phyloP scores from a whole-genome alignment of 805 yeast genomes.

The Sporopachydermia quercuum region DNA sequence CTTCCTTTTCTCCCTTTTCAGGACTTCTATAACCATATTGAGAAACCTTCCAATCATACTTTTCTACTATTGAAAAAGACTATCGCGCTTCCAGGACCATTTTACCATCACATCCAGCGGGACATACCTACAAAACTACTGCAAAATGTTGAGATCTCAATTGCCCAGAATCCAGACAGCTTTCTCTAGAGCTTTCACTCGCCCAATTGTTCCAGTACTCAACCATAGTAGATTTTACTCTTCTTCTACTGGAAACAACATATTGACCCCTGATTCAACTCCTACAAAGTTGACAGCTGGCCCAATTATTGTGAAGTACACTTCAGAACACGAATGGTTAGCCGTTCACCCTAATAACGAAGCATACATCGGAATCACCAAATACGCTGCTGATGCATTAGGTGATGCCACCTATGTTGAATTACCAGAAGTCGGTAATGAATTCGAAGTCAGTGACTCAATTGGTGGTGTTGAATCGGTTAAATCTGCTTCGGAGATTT shows the following conservation, averaged over 20 bases:
- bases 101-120: too few species aligned
- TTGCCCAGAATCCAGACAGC: background rate
- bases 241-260: constrained; percentile 11
- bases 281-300: constrained; percentile 21
- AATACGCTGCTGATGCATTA: constrained; percentile 88
- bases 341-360: constrained; percentile 72
- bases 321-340: constrained; percentile 91
- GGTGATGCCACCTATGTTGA: constrained; percentile 96
- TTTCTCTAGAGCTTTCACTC: too few species aligned
- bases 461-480: constrained; percentile 92
- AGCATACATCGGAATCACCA: constrained; percentile 79
- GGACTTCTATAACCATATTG: too few species aligned
- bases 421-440: constrained; percentile 59
- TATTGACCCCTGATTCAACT: constrained; percentile 18
- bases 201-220: too few species aligned
- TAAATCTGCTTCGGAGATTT: constrained; percentile 86
- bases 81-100: too few species aligned
- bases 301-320: constrained; percentile 46
- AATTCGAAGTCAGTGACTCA: constrained; percentile 57
- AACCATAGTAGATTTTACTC: too few species aligned
- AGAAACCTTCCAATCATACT: too few species aligned
- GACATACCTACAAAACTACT: too few species aligned
- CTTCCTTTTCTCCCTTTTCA: too few species aligned
- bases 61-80: too few species aligned
- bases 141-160: background rate